phyloP scores from a whole-genome alignment of 2,329 filamentous ascomycete species.

The Geosmithia putterillii region DNA sequence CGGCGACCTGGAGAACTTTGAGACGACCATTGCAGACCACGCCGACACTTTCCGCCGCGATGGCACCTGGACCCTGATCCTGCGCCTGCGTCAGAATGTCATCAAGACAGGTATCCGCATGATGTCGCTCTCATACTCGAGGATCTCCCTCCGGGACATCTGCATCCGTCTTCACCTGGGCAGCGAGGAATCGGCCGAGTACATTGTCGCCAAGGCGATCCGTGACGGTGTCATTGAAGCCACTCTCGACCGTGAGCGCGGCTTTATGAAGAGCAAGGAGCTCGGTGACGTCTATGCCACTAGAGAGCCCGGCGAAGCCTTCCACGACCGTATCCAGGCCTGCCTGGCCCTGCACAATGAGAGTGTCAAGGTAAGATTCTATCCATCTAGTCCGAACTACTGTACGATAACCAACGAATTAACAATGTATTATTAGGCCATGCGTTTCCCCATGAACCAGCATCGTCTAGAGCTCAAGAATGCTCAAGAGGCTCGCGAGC shows the following conservation, averaged over 20 bases:
- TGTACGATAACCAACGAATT: too few relatives aligned
- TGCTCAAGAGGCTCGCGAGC: slow-evolving; percentile 92
- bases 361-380: slow-evolving; percentile 72
- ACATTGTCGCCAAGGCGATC: slow-evolving; percentile 98
- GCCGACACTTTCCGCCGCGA: slow-evolving; percentile 81
- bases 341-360: slow-evolving; percentile 90
- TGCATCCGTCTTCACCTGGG: slow-evolving; percentile 89
- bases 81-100: slow-evolving; percentile 92
- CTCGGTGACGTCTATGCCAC: slow-evolving; percentile 93
- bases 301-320: slow-evolving; percentile 87
- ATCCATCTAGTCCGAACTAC: too few relatives aligned
- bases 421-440: slow-evolving; percentile 82
- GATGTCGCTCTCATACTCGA: slow-evolving; percentile 97
- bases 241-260: slow-evolving; percentile 82
- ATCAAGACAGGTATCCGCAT: slow-evolving; percentile 99
- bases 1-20: slow-evolving; percentile 89
- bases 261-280: slow-evolving; percentile 98
- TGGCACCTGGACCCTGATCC: slow-evolving; percentile 87
- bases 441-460: slow-evolving; percentile 99
- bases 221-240: slow-evolving; percentile 96
- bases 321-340: slow-evolving; percentile 91
- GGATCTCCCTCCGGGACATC: slow-evolving; percentile 93
- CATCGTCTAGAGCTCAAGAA: slow-evolving; percentile 95
- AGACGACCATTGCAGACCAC: slow-evolving; percentile 72
- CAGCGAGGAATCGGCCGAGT: slow-evolving; percentile 95